Conservation (phyloP, 192 early-diverging fungal species). For the Coemansia guatemalensis region DNA sequence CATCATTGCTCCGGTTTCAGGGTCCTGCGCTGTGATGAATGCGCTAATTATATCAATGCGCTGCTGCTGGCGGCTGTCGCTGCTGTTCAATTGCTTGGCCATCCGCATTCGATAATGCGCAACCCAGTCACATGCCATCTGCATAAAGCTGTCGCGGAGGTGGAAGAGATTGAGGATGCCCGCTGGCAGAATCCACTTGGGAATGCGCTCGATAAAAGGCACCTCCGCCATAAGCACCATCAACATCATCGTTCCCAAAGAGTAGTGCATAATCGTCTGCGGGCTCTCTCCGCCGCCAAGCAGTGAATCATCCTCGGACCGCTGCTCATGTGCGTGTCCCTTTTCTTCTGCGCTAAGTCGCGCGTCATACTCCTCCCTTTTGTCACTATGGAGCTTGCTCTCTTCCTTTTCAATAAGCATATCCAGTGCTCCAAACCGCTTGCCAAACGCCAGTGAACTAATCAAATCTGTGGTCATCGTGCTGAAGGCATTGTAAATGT, state of each 20-base stretch:
- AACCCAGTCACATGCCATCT: constrained; percentile 5
- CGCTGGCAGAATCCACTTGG: constrained; percentile 1
- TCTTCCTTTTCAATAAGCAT: constrained; percentile 7
- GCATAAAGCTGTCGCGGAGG: constrained; percentile 13
- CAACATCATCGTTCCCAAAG: constrained; percentile 25
- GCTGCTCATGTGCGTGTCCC: background rate
- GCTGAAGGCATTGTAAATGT: constrained; percentile 17
- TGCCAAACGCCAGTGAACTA: constrained; percentile 23
- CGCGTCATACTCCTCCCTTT: background rate
- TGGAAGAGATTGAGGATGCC: constrained; percentile 4
- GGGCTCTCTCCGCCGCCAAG: constrained; percentile 1
- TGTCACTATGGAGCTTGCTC: too few relatives aligned
- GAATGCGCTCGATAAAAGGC: constrained; percentile 5
- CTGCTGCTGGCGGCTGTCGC: background rate
- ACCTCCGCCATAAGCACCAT: constrained; percentile 26
- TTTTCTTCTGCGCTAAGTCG: background rate
- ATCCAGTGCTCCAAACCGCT: constrained; percentile 14
- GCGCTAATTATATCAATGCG: constrained; percentile 24
- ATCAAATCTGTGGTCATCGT: constrained; percentile 34
- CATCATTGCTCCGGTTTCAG: constrained; percentile 23
- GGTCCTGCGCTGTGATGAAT: constrained; percentile 24
- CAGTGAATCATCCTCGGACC: background rate
- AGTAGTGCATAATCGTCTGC: constrained; percentile 11
- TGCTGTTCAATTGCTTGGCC: background rate
- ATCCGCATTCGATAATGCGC: constrained; percentile 4